Evolutionary conservation across 2,329 filamentous ascomycete genomes (phyloP).

Genomic region (Colletotrichum sp.): DNA sequence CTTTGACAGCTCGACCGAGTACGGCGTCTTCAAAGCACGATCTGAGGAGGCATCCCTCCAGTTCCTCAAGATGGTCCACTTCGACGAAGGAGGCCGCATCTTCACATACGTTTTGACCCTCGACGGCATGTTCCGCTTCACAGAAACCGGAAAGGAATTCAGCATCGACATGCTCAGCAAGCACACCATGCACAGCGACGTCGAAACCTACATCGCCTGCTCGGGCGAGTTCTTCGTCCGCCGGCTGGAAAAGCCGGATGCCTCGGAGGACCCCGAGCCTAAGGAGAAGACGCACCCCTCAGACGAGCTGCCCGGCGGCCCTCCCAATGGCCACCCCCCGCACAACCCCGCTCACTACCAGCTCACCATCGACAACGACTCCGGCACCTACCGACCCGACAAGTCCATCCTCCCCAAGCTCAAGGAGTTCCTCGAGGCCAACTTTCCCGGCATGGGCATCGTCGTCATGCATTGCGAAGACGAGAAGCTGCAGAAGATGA

Average conservation of each 20-base stretch:
- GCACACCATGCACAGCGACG: slow-evolving; percentile 96
- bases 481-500: slow-evolving; percentile 74
- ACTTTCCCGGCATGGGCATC: slow-evolving; percentile 80
- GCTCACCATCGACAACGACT: slow-evolving; percentile 93
- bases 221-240: slow-evolving; percentile 93
- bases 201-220: slow-evolving; percentile 88
- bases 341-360: slow-evolving; percentile 70
- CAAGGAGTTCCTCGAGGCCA: slow-evolving; percentile 70
- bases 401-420: slow-evolving; percentile 76
- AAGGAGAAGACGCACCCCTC: slow-evolving; percentile 56
- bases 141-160: slow-evolving; percentile 94
- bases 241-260: slow-evolving; percentile 59
- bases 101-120: slow-evolving; percentile 94
- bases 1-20: slow-evolving; percentile 77
- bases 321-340: slow-evolving; percentile 48
- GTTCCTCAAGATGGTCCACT: slow-evolving; percentile 86
- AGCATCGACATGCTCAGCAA: slow-evolving; percentile 93
- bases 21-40: slow-evolving; percentile 70
- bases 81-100: slow-evolving; percentile 82
- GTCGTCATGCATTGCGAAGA: slow-evolving; percentile 80
- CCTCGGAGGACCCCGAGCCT: slow-evolving; percentile 47
- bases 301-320: slow-evolving; percentile 51
- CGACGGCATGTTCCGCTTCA: slow-evolving; percentile 87
- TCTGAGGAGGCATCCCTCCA: slow-evolving; percentile 75
- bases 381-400: slow-evolving; percentile 90